Percentiles rank a stretch among this genome's conserved stretches.
Conservation (phyloP, 2,329 filamentous ascomycete species). For the Pestalotiopsis sp. region DNA sequence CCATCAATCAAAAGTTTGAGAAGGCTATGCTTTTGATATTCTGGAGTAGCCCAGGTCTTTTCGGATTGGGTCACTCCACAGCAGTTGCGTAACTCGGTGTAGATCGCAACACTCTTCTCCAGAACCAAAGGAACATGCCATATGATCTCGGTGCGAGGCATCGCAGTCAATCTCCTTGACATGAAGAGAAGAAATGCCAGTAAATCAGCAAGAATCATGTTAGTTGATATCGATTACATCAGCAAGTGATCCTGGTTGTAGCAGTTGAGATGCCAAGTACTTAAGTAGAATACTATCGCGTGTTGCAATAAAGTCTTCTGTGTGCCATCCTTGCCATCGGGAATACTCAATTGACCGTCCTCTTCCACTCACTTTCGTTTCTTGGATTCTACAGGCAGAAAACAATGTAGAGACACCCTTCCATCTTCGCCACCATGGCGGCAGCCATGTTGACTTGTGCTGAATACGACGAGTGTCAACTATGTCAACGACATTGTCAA, state of each 20-base stretch:
- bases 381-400: neutral
- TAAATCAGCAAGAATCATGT: neutral
- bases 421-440: neutral
- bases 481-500: neutral
- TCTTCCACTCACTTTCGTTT: neutral
- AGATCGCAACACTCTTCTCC: neutral
- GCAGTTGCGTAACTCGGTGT: neutral
- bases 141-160: neutral
- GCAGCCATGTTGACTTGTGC: neutral
- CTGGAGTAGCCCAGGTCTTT: neutral
- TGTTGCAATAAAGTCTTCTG: neutral
- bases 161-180: neutral
- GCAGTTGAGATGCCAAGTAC: neutral
- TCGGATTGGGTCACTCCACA: neutral
- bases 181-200: neutral
- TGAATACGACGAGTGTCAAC: neutral
- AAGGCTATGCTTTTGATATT: neutral
- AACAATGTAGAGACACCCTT: neutral
- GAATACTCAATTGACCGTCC: neutral
- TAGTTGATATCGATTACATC: neutral
- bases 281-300: neutral
- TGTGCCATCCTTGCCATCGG: neutral
- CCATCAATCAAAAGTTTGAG: neutral
- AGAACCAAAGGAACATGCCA: neutral
- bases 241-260: neutral